These are phyloP conservation scores for Cucumis sativus DNA, from an alignment of 306 rosid species.

Conservation along the genomic window DNA sequence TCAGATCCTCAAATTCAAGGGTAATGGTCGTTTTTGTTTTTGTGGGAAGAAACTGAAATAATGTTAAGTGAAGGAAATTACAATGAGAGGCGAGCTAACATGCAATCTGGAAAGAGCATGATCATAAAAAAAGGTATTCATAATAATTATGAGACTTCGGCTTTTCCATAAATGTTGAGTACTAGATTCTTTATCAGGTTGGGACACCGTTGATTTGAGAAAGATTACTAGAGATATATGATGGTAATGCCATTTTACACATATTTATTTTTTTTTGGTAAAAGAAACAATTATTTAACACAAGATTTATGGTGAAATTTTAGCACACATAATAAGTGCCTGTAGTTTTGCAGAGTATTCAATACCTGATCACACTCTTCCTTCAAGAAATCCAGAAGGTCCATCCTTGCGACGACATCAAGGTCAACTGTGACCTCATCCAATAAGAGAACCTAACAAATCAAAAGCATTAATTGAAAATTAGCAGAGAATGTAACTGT, in stretches of 20 bases:
- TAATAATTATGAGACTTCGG: background rate
- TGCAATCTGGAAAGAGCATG: background rate
- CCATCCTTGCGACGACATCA: constrained; percentile 90
- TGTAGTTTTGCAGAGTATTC: constrained; percentile 4
- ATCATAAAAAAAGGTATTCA: background rate
- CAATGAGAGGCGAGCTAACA: background rate
- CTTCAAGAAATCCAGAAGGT: constrained; percentile 68
- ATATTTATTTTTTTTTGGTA: no score
- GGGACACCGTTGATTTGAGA: background rate
- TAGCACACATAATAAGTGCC: background rate
- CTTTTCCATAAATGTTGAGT: background rate
- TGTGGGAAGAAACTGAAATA: background rate
- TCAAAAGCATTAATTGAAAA: constrained; percentile 4
- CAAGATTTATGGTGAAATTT: background rate
- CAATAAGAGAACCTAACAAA: constrained; percentile 72
- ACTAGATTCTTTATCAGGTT: background rate
- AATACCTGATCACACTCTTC: constrained; percentile 97
- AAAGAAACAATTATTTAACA: no score
- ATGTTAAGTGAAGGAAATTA: background rate
- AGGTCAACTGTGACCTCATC: constrained; percentile 96
- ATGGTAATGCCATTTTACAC: background rate
- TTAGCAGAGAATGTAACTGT: background rate
- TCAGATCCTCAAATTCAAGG: background rate
- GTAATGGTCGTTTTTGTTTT: background rate
- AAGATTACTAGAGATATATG: no score